A percentile compares a stretch with the other conserved stretches of the same genome.
Evolutionary conservation across 805 yeast genomes (phyloP).

Genomic region (Starmerella sp.): DNA sequence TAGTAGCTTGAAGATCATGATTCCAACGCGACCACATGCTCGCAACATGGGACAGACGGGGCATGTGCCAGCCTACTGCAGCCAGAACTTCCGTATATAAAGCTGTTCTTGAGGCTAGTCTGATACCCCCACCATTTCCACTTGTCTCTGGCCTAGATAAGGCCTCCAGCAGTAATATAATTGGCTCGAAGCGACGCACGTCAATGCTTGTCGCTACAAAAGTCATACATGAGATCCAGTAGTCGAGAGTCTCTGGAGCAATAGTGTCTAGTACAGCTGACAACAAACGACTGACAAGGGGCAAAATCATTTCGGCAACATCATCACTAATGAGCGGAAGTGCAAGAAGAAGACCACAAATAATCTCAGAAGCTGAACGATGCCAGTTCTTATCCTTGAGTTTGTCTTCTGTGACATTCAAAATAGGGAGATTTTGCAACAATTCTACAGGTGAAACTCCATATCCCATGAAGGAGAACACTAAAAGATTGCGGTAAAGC

Average conservation of each 20-base stretch:
- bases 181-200: conserved; percentile 41
- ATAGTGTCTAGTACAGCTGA: conserved; percentile 45
- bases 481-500: conserved; percentile 41
- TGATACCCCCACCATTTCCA: conserved; percentile 13
- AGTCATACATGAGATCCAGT: conserved; percentile 71
- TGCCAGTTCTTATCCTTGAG: conserved; percentile 62
- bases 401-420: neutral
- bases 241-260: conserved; percentile 57
- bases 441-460: conserved; percentile 32
- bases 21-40: conserved; percentile 13
- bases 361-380: conserved; percentile 58
- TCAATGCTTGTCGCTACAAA: conserved; percentile 54
- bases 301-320: neutral
- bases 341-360: conserved; percentile 14
- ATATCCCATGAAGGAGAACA: conserved; percentile 14
- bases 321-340: neutral
- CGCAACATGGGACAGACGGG: neutral
- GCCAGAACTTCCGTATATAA: conserved; percentile 11
- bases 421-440: conserved; percentile 36
- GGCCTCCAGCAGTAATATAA: neutral
- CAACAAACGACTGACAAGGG: conserved; percentile 5
- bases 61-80: conserved; percentile 4
- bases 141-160: conserved; percentile 5
- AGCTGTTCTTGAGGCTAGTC: conserved; percentile 8
- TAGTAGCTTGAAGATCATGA: conserved; percentile 13